Evolutionary conservation across 306 rosid genomes (phyloP).

Genomic region (Hippophae gyantsensis): DNA sequence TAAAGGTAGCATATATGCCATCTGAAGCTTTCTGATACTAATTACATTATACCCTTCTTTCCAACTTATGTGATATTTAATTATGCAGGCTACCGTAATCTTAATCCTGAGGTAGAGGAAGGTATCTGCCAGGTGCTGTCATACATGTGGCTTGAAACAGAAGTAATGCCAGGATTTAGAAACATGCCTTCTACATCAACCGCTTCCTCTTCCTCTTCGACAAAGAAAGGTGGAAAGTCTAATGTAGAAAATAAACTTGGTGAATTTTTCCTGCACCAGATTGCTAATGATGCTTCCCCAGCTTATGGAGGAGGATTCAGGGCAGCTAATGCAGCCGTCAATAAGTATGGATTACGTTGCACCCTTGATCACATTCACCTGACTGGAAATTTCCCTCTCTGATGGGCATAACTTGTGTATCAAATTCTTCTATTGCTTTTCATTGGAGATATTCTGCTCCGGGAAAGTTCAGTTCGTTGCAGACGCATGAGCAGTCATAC

Average conservation of each 20-base stretch:
- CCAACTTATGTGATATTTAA: neutral
- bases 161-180: conserved; percentile 56
- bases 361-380: conserved; percentile 76
- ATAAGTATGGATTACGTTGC: conserved; percentile 55
- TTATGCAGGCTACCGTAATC: conserved; percentile 70
- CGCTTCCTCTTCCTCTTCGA: conserved; percentile 29
- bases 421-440: neutral
- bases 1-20: conserved; percentile 43
- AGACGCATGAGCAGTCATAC: conserved; percentile 19
- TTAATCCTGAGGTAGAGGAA: conserved; percentile 87
- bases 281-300: conserved; percentile 70
- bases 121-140: conserved; percentile 97
- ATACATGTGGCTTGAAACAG: conserved; percentile 93
- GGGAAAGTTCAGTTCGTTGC: conserved; percentile 15
- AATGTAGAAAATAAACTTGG: conserved; percentile 69
- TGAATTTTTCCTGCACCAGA: conserved; percentile 83
- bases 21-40: neutral
- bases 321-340: conserved; percentile 81
- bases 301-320: conserved; percentile 94
- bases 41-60: neutral
- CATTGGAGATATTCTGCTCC: neutral
- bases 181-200: conserved; percentile 64
- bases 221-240: conserved; percentile 81
- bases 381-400: conserved; percentile 71
- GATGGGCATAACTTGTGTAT: conserved; percentile 11